phyloP scores from a whole-genome alignment of 108 stramenopile genomes.

The Chaetoceros tenuissimus region DNA sequence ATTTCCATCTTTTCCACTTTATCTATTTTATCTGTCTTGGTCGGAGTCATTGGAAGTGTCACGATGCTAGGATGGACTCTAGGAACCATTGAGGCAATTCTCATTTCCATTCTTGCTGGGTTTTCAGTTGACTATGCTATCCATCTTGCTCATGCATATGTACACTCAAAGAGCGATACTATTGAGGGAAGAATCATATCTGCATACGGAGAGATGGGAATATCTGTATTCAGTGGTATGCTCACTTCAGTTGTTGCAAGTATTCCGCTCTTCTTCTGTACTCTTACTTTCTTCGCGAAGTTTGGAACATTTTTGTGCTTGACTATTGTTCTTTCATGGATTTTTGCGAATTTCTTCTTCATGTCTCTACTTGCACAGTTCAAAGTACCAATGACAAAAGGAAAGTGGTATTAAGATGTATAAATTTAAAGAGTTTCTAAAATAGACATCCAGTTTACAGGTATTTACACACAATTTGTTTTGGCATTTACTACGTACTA shows the following conservation, averaged over 20 bases:
- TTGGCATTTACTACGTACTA: no score
- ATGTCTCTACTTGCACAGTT: no score
- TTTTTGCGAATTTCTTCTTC: neutral
- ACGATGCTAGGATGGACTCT: constrained; percentile 41
- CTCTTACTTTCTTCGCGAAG: constrained; percentile 45
- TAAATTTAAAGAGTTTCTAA: no score
- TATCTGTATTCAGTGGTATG: constrained; percentile 53
- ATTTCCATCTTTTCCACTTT: constrained; percentile 39
- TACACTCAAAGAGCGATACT: constrained; percentile 14
- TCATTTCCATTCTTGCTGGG: constrained; percentile 36
- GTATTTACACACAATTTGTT: no score
- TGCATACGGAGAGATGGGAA: constrained; percentile 44
- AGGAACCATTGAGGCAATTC: constrained; percentile 26
- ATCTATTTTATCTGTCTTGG: constrained; percentile 31
- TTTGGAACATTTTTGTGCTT: constrained; percentile 35
- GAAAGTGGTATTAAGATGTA: no score
- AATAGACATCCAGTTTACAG: no score
- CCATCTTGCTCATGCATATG: constrained; percentile 40
- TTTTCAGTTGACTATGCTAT: constrained; percentile 40
- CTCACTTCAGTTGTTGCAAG: constrained; percentile 36
- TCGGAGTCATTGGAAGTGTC: constrained; percentile 35
- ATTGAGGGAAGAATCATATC: constrained; percentile 22
- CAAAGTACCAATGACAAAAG: no score
- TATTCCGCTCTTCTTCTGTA: constrained; percentile 44
- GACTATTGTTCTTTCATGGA: neutral